phyloP scores from a whole-genome alignment of 2,329 filamentous ascomycete species.

The Neoarthrinium moseri region DNA sequence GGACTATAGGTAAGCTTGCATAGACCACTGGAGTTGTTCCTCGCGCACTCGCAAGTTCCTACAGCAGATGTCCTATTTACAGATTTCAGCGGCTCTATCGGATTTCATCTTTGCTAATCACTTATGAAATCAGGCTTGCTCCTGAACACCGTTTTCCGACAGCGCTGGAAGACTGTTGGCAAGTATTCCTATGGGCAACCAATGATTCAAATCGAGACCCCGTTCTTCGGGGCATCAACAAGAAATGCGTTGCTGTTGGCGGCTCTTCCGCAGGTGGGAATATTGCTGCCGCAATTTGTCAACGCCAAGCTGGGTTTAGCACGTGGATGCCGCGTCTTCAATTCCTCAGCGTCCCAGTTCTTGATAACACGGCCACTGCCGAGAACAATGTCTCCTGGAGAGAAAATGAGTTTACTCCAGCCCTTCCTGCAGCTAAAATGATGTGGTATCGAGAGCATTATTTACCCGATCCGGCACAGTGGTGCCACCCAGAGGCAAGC shows the following conservation, averaged over 20 bases:
- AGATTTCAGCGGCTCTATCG: not conserved
- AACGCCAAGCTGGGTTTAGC: conserved; percentile 40
- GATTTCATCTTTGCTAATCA: not conserved
- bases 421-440: conserved; percentile 57
- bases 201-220: conserved; percentile 26
- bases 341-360: conserved; percentile 56
- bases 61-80: no score
- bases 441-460: conserved; percentile 60
- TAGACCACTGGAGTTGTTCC: no score
- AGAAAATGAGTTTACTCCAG: conserved; percentile 48
- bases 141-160: conserved; percentile 57
- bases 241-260: conserved; percentile 42
- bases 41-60: no score
- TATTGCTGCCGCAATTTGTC: conserved; percentile 51
- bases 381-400: conserved; percentile 45
- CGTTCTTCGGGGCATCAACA: conserved; percentile 36
- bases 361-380: conserved; percentile 53
- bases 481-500: conserved; percentile 51
- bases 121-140: conserved; percentile 52
- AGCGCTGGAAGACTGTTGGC: conserved; percentile 57
- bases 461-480: conserved; percentile 44
- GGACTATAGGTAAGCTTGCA: conserved; percentile 53
- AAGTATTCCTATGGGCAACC: conserved; percentile 47
- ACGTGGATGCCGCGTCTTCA: conserved; percentile 39
- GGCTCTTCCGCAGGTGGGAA: conserved; percentile 54